A percentile compares a stretch with the other conserved stretches of the same genome.
These are phyloP conservation scores for Teratosphaeriaceae sp. DNA, from an alignment of 2,329 filamentous ascomycete species.

Conservation along the genomic window DNA sequence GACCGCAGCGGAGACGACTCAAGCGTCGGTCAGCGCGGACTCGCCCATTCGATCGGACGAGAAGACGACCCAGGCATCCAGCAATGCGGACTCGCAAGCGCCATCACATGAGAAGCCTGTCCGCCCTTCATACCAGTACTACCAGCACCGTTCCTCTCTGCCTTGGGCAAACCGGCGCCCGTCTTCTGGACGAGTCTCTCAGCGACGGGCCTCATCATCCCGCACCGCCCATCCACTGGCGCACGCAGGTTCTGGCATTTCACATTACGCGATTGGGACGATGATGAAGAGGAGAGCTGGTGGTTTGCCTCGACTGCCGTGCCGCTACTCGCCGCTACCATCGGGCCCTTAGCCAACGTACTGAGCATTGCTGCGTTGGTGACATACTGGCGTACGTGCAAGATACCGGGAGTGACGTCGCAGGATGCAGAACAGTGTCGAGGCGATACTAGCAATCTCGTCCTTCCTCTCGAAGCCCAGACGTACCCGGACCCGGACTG, in stretches of 20 bases:
- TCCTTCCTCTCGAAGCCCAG: conserved; percentile 48
- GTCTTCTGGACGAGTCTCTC: conserved; percentile 9
- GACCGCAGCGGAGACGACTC: too few species aligned
- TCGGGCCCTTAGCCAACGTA: conserved; percentile 80
- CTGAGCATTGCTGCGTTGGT: conserved; percentile 84
- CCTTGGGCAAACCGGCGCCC: conserved; percentile 6
- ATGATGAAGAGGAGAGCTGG: conserved; percentile 28
- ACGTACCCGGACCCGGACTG: conserved; percentile 64
- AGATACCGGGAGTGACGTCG: conserved; percentile 35
- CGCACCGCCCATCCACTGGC: conserved; percentile 10
- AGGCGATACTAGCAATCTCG: conserved; percentile 16
- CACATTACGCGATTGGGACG: conserved; percentile 24
- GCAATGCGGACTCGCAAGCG: conserved; percentile 7
- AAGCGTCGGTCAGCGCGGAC: too few species aligned
- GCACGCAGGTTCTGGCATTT: conserved; percentile 17
- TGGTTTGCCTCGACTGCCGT: conserved; percentile 32
- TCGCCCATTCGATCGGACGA: not conserved
- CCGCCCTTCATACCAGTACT: conserved; percentile 20
- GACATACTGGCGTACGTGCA: conserved; percentile 64
- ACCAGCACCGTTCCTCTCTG: conserved; percentile 1
- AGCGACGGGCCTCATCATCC: conserved; percentile 10
- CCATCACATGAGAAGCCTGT: conserved; percentile 16
- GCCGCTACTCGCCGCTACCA: conserved; percentile 68
- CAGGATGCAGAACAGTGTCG: conserved; percentile 30
- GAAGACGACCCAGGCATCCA: not conserved